Conservation (phyloP, 768 basidiomycete genomes). For the Boletus sp. region DNA sequence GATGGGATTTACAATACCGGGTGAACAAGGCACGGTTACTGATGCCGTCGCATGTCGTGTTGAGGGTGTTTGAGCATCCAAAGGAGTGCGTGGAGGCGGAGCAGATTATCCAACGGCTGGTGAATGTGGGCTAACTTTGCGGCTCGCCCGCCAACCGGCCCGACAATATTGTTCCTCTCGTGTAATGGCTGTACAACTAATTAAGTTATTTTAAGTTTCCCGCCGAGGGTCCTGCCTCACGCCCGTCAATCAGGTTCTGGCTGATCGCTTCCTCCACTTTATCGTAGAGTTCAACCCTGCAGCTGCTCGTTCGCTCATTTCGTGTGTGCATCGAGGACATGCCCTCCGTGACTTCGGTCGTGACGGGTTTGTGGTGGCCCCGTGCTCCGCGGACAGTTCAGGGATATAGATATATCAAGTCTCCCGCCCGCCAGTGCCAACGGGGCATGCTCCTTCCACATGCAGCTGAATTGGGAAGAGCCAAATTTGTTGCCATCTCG, state of each 20-base stretch:
- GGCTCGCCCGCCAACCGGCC: background rate
- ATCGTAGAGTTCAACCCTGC: background rate
- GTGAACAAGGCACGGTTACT: constrained; percentile 58
- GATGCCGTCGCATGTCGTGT: constrained; percentile 52
- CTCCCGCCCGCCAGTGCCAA: background rate
- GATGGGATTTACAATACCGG: constrained; percentile 57
- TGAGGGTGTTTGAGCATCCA: constrained; percentile 68
- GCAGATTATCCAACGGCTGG: constrained; percentile 34
- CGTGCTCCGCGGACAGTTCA: background rate
- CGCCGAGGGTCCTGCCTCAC: background rate
- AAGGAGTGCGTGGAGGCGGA: constrained; percentile 65
- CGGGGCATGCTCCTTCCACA: background rate
- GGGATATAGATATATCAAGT: background rate
- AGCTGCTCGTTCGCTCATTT: background rate
- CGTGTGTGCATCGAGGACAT: background rate
- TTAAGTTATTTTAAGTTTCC: background rate
- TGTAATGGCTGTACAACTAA: background rate
- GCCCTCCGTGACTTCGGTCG: no score
- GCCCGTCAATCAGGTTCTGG: background rate
- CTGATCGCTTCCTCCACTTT: background rate
- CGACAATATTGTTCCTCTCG: background rate
- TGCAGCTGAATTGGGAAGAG: background rate
- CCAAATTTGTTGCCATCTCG: background rate
- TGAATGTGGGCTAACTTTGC: background rate
- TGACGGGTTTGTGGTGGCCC: background rate